Percentiles rank a stretch among this genome's conserved stretches.
Evolutionary conservation across 352 stramenopile genomes (phyloP).

Genomic region (Phytophthora cryptogea): DNA sequence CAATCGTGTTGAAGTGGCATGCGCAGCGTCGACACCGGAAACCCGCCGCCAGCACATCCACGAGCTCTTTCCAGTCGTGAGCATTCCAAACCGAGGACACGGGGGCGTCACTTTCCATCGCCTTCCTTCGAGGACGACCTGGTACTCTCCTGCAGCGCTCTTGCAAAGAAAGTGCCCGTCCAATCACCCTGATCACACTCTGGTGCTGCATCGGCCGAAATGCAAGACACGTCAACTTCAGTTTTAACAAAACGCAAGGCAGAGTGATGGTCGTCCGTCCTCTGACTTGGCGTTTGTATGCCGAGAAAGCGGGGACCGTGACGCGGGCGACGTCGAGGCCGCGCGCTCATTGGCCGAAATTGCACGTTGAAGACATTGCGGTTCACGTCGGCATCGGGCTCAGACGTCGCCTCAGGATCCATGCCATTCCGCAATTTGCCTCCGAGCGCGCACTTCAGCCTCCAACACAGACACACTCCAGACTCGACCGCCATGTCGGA

Average conservation of each 20-base stretch:
- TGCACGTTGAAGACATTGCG: constrained; percentile 27
- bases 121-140: background rate
- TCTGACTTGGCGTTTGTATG: constrained; percentile 21
- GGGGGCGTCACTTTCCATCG: background rate
- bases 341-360: constrained; percentile 12
- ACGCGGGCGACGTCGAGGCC: constrained; percentile 20
- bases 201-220: constrained; percentile 20
- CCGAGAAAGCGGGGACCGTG: background rate
- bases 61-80: background rate
- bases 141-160: constrained; percentile 15
- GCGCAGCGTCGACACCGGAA: background rate
- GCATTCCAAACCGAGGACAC: background rate
- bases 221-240: constrained; percentile 5
- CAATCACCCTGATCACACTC: constrained; percentile 35
- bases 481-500: constrained; percentile 43
- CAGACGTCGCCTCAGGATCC: constrained; percentile 24
- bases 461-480: background rate
- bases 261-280: constrained; percentile 18
- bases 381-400: constrained; percentile 6
- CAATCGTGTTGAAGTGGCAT: background rate
- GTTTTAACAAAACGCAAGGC: constrained; percentile 23
- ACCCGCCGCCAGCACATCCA: background rate
- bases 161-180: constrained; percentile 29
- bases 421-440: constrained; percentile 35
- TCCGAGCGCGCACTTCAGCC: constrained; percentile 12